phyloP scores from a whole-genome alignment of 1,284 basidiomycete species.

The Schizopora paradoxa region DNA sequence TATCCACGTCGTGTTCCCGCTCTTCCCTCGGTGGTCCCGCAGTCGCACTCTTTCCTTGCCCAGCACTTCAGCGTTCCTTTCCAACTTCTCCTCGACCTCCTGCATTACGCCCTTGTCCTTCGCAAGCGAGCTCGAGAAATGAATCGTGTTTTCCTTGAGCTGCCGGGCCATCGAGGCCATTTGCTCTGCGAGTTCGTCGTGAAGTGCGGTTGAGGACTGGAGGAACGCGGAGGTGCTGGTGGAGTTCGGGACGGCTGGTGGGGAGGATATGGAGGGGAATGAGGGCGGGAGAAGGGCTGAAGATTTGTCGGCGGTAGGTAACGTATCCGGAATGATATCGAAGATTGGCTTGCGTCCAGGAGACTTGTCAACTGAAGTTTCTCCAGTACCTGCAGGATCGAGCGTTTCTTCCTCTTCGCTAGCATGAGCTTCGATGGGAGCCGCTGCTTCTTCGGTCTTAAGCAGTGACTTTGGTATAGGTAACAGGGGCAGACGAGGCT shows the following conservation, averaged over 20 bases:
- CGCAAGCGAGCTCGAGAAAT: conserved; percentile 60
- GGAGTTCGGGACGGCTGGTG: conserved; percentile 21
- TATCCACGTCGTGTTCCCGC: conserved; percentile 67
- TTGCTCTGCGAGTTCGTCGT: conserved; percentile 68
- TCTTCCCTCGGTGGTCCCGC: conserved; percentile 60
- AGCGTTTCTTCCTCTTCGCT: conserved; percentile 1
- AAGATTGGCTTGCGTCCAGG: conserved; percentile 21
- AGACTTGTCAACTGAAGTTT: conserved; percentile 18
- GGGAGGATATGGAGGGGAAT: conserved; percentile 25
- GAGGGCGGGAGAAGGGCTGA: conserved; percentile 20
- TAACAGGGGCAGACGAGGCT: conserved; percentile 30
- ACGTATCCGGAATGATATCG: conserved; percentile 10
- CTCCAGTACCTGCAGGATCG: conserved; percentile 7
- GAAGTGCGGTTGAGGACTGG: conserved; percentile 54
- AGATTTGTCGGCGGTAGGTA: conserved; percentile 14
- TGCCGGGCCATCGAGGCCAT: conserved; percentile 75
- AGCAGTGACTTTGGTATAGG: conserved; percentile 20
- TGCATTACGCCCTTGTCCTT: conserved; percentile 62
- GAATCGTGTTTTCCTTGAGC: conserved; percentile 65
- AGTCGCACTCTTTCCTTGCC: conserved; percentile 57
- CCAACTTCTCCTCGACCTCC: conserved; percentile 59
- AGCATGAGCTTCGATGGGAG: neutral
- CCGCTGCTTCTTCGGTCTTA: neutral
- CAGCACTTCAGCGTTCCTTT: conserved; percentile 67
- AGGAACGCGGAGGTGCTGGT: conserved; percentile 34